Evolutionary conservation across 139 green algal species (phyloP).

Genomic region (Haematococcus lacustris): DNA sequence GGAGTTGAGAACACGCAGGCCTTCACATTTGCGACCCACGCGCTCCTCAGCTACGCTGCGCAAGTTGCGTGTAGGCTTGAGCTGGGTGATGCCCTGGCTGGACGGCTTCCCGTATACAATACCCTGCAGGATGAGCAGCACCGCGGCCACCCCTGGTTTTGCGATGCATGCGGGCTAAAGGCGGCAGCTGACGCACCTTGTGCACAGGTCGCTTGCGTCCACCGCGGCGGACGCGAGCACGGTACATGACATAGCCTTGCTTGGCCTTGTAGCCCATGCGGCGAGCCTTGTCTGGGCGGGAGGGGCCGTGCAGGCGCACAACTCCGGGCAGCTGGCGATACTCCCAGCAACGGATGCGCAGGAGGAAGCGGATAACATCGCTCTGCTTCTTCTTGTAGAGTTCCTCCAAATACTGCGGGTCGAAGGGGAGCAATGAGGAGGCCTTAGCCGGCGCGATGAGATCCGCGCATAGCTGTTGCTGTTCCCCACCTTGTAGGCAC

Average conservation of each 20-base stretch:
- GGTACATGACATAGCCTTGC: conserved; percentile 95
- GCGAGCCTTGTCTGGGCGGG: conserved; percentile 94
- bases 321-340: conserved; percentile 93
- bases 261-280: conserved; percentile 96
- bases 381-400: conserved; percentile 99
- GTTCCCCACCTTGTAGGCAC: too few relatives aligned
- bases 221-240: conserved; percentile 90
- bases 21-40: conserved; percentile 83
- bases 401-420: conserved; percentile 95
- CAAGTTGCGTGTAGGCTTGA: conserved; percentile 95
- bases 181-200: too few relatives aligned
- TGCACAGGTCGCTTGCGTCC: conserved; percentile 90
- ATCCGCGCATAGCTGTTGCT: too few relatives aligned
- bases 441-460: too few relatives aligned
- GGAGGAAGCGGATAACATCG: conserved; percentile 97
- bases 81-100: conserved; percentile 92
- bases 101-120: conserved; percentile 98
- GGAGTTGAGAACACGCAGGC: conserved; percentile 96
- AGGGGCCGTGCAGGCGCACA: conserved; percentile 76
- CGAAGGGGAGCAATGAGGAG: neutral
- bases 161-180: too few relatives aligned
- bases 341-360: conserved; percentile 98
- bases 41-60: conserved; percentile 91
- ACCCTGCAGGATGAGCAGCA: conserved; percentile 76
- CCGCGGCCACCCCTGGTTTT: too few relatives aligned